Percentiles rank a stretch among this genome's conserved stretches.
These are phyloP conservation scores for Ceratobasidium sp. DNA, from an alignment of 1,284 basidiomycete genomes.

Conservation along the genomic window DNA sequence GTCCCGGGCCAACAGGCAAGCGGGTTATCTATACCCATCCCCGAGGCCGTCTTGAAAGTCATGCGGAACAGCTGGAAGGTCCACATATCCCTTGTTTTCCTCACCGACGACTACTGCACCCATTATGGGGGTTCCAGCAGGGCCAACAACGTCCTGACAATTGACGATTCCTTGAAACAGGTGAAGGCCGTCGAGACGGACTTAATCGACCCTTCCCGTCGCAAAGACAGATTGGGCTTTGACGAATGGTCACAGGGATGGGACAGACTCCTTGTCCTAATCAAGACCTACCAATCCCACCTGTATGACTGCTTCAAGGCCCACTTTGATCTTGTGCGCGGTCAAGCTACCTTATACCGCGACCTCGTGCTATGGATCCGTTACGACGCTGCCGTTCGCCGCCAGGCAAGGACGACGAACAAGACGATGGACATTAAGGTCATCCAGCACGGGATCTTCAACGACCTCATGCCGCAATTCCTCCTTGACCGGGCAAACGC, in stretches of 20 bases:
- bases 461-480: background rate
- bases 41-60: background rate
- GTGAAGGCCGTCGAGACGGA: background rate
- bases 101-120: constrained; percentile 30
- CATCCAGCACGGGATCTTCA: background rate
- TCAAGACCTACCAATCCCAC: background rate
- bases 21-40: background rate
- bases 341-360: background rate
- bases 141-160: background rate
- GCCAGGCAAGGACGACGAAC: background rate
- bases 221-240: background rate
- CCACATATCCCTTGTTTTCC: constrained; percentile 15
- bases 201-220: background rate
- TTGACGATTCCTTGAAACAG: background rate
- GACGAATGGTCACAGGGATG: constrained; percentile 23
- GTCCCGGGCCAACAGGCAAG: too few relatives aligned
- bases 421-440: background rate
- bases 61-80: background rate
- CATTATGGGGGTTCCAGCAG: background rate
- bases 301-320: background rate
- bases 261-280: constrained; percentile 5
- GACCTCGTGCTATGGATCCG: background rate
- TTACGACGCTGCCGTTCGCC: constrained; percentile 24
- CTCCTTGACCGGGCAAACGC: too few relatives aligned
- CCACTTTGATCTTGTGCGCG: background rate